A percentile compares a stretch with the other conserved stretches of the same genome.
Conservation (phyloP, 768 basidiomycete species). For the Rhodotorula taiwanensis region DNA sequence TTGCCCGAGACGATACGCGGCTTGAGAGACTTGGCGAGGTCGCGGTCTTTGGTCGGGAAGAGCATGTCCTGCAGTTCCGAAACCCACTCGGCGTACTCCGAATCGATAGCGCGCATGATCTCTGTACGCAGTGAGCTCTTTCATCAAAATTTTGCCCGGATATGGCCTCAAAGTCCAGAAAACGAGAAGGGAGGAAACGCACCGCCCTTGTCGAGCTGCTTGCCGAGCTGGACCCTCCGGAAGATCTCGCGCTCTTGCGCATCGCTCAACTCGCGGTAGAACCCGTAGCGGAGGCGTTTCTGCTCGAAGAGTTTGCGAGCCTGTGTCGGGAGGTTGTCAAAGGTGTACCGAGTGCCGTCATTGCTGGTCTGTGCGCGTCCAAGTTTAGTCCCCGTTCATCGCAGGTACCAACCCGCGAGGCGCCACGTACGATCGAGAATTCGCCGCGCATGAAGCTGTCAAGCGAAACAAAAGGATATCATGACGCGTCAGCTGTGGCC, state of each 20-base stretch:
- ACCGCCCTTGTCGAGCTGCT: slow-evolving; percentile 3
- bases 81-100: background rate
- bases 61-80: background rate
- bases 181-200: background rate
- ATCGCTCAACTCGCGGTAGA: slow-evolving; percentile 9
- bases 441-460: slow-evolving; percentile 12
- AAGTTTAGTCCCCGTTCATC: no score
- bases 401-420: no score
- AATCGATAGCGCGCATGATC: background rate
- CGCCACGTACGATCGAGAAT: background rate
- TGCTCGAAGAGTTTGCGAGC: background rate
- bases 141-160: background rate
- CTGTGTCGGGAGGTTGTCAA: background rate
- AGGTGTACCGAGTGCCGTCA: background rate
- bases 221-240: slow-evolving; percentile 14
- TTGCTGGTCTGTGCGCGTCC: background rate
- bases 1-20: background rate
- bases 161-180: background rate
- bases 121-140: background rate
- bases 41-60: background rate
- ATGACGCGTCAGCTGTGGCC: no score
- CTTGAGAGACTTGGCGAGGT: background rate
- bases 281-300: slow-evolving; percentile 11
- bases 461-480: no score
- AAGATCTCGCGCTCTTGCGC: slow-evolving; percentile 17